Percentiles rank a stretch among this genome's conserved stretches.
Conservation (phyloP, 805 yeast species). For the Lachancea kluyveri region DNA sequence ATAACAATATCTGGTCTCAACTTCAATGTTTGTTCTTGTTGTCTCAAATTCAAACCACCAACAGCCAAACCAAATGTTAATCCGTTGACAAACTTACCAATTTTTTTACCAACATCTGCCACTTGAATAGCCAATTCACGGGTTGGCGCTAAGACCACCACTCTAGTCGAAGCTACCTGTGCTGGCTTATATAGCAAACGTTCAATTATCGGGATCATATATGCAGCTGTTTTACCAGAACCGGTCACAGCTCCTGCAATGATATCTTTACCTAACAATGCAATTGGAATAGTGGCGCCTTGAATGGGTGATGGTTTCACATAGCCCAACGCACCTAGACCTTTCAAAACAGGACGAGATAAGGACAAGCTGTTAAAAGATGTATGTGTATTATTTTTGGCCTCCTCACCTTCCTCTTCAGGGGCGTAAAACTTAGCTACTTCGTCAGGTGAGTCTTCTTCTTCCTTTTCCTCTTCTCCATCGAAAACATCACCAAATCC, state of each 20-base stretch:
- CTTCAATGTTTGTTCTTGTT: slow-evolving; percentile 91
- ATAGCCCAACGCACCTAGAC: slow-evolving; percentile 75
- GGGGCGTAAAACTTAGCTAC: slow-evolving; percentile 72
- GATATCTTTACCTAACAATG: slow-evolving; percentile 87
- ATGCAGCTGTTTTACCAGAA: slow-evolving; percentile 99
- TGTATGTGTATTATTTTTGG: slow-evolving; percentile 46
- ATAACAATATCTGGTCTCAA: slow-evolving; percentile 92
- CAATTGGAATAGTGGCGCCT: slow-evolving; percentile 87
- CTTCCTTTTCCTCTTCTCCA: slow-evolving; percentile 20
- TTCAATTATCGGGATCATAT: slow-evolving; percentile 92
- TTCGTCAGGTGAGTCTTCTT: slow-evolving; percentile 59
- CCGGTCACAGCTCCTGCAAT: slow-evolving; percentile 99
- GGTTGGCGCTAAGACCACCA: slow-evolving; percentile 87
- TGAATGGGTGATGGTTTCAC: slow-evolving; percentile 92
- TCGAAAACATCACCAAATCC: slow-evolving; percentile 26
- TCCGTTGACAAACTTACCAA: slow-evolving; percentile 69
- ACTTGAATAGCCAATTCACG: slow-evolving; percentile 98
- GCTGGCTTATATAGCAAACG: slow-evolving; percentile 85
- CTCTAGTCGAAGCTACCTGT: slow-evolving; percentile 82
- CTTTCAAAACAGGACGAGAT: slow-evolving; percentile 87
- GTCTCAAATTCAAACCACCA: slow-evolving; percentile 93
- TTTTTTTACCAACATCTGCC: slow-evolving; percentile 82
- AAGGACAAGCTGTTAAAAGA: slow-evolving; percentile 73
- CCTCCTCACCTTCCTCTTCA: slow-evolving; percentile 45
- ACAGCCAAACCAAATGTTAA: slow-evolving; percentile 91